Percentiles rank a stretch among this genome's conserved stretches.
These are phyloP conservation scores for Jacaranda mimosifolia DNA, from an alignment of 257 asterid genomes.

Conservation along the genomic window DNA sequence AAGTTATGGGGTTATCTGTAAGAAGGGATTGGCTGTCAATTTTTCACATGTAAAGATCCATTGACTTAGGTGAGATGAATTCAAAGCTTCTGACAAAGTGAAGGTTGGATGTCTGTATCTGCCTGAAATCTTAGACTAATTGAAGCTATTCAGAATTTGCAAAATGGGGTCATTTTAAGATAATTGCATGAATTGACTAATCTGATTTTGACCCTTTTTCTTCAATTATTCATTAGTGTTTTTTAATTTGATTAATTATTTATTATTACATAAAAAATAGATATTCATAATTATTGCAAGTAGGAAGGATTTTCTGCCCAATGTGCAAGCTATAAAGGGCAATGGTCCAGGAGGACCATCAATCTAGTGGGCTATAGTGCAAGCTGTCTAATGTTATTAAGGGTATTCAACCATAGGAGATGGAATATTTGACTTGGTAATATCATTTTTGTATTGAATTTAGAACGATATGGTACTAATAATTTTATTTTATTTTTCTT, in stretches of 20 bases:
- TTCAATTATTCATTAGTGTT: too few relatives aligned
- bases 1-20: too few relatives aligned
- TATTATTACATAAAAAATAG: too few relatives aligned
- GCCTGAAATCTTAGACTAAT: constrained; percentile 42
- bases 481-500: too few relatives aligned
- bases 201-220: constrained; percentile 17
- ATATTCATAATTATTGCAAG: not conserved
- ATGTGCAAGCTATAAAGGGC: not conserved
- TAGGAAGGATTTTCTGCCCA: not conserved
- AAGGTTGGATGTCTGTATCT: constrained; percentile 35
- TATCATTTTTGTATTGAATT: too few relatives aligned
- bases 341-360: constrained; percentile 25
- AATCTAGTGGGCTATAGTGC: constrained; percentile 21
- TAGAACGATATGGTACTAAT: too few relatives aligned
- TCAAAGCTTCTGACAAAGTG: constrained; percentile 18
- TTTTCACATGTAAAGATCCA: too few relatives aligned
- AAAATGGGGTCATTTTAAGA: not conserved
- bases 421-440: too few relatives aligned
- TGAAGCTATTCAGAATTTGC: constrained; percentile 18
- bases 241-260: too few relatives aligned
- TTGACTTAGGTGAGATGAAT: constrained; percentile 32
- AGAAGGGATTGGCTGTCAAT: too few relatives aligned
- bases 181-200: constrained; percentile 54
- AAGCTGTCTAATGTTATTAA: not conserved
- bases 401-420: too few relatives aligned